Conservation (phyloP, 2,329 filamentous ascomycete genomes). For the Pseudogymnoascus sp. region DNA sequence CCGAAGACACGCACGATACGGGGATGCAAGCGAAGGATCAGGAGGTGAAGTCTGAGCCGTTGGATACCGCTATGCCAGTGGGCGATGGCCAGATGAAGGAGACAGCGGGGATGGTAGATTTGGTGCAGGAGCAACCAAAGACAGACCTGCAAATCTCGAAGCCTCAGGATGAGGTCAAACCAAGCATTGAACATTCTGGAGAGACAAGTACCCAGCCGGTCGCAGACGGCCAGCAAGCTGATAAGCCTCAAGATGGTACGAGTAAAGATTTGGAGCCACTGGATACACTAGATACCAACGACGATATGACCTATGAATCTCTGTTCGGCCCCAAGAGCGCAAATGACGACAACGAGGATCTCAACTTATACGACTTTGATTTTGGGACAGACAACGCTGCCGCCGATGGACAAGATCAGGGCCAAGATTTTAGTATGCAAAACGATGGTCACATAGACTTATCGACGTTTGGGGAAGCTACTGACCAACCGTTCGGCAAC, state of each 20-base stretch:
- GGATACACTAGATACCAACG: constrained; percentile 14
- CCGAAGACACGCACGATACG: background rate
- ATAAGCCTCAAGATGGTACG: background rate
- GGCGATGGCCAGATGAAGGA: background rate
- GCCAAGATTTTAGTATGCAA: constrained; percentile 14
- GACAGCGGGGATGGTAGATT: background rate
- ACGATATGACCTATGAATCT: constrained; percentile 23
- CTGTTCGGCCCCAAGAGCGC: constrained; percentile 20
- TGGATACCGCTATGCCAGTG: background rate
- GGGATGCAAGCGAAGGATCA: background rate
- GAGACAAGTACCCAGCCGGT: background rate
- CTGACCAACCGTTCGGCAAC: constrained; percentile 5
- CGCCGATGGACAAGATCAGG: constrained; percentile 13
- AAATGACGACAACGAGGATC: constrained; percentile 14
- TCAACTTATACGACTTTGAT: constrained; percentile 24
- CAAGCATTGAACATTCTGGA: background rate
- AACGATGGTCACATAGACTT: constrained; percentile 24
- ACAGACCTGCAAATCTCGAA: background rate
- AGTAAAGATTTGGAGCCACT: constrained; percentile 4
- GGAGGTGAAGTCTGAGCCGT: background rate
- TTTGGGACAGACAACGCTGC: constrained; percentile 18
- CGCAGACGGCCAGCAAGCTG: background rate
- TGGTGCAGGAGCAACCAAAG: background rate
- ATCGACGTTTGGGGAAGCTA: constrained; percentile 22
- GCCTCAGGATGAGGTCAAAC: background rate